phyloP scores from a whole-genome alignment of 2,329 filamentous ascomycete genomes.

The Clonostachys sp. region DNA sequence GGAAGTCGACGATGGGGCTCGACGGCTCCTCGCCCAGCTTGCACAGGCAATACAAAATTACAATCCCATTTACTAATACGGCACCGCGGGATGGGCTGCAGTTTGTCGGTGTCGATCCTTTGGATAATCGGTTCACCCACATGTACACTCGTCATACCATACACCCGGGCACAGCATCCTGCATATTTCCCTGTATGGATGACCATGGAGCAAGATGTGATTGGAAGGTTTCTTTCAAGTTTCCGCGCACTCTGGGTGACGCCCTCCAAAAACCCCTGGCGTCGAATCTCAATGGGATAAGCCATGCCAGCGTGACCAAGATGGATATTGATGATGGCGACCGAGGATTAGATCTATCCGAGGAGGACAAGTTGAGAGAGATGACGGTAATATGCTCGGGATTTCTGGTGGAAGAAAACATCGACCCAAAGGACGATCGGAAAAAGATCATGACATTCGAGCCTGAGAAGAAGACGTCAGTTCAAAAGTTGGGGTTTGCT shows the following conservation, averaged over 20 bases:
- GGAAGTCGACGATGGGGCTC: slow-evolving; percentile 30
- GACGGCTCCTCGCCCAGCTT: slow-evolving; percentile 25
- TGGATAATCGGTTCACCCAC: slow-evolving; percentile 82
- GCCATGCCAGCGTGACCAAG: slow-evolving; percentile 23
- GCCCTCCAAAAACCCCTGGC: slow-evolving; percentile 48
- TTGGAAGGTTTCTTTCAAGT: slow-evolving; percentile 86
- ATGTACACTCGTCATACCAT: slow-evolving; percentile 81
- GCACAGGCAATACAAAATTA: slow-evolving; percentile 41
- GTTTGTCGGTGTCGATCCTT: slow-evolving; percentile 79
- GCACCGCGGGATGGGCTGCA: slow-evolving; percentile 82
- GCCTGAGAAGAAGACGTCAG: slow-evolving; percentile 68
- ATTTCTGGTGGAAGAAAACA: slow-evolving; percentile 76
- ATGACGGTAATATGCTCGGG: slow-evolving; percentile 90
- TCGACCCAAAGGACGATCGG: slow-evolving; percentile 70
- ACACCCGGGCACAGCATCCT: slow-evolving; percentile 74
- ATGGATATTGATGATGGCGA: slow-evolving; percentile 35
- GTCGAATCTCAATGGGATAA: slow-evolving; percentile 28
- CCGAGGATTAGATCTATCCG: slow-evolving; percentile 41
- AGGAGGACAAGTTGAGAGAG: slow-evolving; percentile 84
- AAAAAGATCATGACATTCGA: slow-evolving; percentile 88
- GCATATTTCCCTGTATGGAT: slow-evolving; percentile 91
- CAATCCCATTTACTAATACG: slow-evolving; percentile 72
- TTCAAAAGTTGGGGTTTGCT: slow-evolving; percentile 89
- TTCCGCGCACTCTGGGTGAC: slow-evolving; percentile 82
- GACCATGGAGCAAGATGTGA: slow-evolving; percentile 74